A percentile compares a stretch with the other conserved stretches of the same genome.
Conservation (phyloP, 345 rosid species). For the Eucalyptus tenuipes region DNA sequence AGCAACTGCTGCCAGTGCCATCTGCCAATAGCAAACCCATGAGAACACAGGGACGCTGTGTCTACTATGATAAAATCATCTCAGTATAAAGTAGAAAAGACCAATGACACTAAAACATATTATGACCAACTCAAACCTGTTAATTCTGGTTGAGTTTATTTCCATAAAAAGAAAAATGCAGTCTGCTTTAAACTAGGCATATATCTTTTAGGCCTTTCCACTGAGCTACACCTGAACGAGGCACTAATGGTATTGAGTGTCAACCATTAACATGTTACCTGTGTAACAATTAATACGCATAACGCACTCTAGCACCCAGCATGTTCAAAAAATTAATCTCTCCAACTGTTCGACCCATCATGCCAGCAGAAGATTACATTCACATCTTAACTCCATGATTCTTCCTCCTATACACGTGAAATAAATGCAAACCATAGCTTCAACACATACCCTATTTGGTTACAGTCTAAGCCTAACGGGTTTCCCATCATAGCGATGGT, state of each 20-base stretch:
- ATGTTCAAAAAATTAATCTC: not conserved
- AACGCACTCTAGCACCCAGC: not conserved
- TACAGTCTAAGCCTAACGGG: not conserved
- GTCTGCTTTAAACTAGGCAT: not conserved
- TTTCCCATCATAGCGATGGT: not conserved
- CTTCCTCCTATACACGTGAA: not conserved
- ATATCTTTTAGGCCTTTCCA: not conserved
- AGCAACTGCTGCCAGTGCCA: slow-evolving; percentile 65
- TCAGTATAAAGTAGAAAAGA: not conserved
- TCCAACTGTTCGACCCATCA: not conserved
- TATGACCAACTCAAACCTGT: not conserved
- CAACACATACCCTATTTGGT: not conserved
- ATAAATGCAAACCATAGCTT: not conserved
- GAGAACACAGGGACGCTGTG: not conserved
- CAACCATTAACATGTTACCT: not conserved
- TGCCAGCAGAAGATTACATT: not conserved
- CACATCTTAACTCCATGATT: not conserved
- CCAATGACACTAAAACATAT: not conserved
- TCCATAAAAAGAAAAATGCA: not conserved
- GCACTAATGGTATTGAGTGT: not conserved
- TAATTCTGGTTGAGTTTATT: not conserved
- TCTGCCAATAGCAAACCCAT: slow-evolving; percentile 10
- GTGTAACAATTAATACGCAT: not conserved
- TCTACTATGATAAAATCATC: not conserved
- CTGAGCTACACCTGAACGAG: not conserved